Evolutionary conservation across 2,329 filamentous ascomycete genomes (phyloP).

Genomic region (Myrmaecium sp.): DNA sequence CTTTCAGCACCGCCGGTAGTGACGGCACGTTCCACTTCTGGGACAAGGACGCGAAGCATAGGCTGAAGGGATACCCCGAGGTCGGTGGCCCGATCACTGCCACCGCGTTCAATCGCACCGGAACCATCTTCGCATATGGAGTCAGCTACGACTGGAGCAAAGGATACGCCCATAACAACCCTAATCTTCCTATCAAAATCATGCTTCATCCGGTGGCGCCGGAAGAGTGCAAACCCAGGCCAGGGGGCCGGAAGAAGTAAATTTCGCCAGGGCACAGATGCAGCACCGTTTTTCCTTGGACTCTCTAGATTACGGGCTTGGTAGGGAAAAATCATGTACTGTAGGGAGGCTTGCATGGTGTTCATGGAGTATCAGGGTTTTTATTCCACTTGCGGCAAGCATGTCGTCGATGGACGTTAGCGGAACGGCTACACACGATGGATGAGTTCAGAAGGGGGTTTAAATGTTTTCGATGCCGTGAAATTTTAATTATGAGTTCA

Average conservation of each 20-base stretch:
- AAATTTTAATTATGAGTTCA: too few species aligned
- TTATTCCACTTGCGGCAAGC: too few species aligned
- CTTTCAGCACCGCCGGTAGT: slow-evolving; percentile 90
- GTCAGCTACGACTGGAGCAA: slow-evolving; percentile 98
- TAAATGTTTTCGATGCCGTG: too few species aligned
- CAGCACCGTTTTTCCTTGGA: too few species aligned
- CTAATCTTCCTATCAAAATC: slow-evolving; percentile 33
- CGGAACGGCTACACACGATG: too few species aligned
- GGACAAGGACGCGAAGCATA: slow-evolving; percentile 48
- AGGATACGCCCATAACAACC: slow-evolving; percentile 73
- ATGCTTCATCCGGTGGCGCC: slow-evolving; percentile 31
- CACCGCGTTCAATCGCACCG: slow-evolving; percentile 79
- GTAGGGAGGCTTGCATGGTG: too few species aligned
- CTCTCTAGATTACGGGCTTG: too few species aligned
- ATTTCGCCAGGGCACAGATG: too few species aligned
- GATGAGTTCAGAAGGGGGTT: too few species aligned
- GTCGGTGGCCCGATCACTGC: slow-evolving; percentile 64
- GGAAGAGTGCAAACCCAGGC: slow-evolving; percentile 34
- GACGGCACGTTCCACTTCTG: slow-evolving; percentile 96
- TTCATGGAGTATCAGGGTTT: too few species aligned
- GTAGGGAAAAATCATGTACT: too few species aligned
- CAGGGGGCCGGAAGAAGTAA: slow-evolving; percentile 30
- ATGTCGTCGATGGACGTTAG: too few species aligned
- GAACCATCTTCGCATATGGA: slow-evolving; percentile 46
- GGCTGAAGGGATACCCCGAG: slow-evolving; percentile 46